A percentile compares a stretch with the other conserved stretches of the same genome.
Evolutionary conservation across 495 filamentous ascomycete genomes (phyloP).

Genomic region (Pseudotulostoma volvatum): DNA sequence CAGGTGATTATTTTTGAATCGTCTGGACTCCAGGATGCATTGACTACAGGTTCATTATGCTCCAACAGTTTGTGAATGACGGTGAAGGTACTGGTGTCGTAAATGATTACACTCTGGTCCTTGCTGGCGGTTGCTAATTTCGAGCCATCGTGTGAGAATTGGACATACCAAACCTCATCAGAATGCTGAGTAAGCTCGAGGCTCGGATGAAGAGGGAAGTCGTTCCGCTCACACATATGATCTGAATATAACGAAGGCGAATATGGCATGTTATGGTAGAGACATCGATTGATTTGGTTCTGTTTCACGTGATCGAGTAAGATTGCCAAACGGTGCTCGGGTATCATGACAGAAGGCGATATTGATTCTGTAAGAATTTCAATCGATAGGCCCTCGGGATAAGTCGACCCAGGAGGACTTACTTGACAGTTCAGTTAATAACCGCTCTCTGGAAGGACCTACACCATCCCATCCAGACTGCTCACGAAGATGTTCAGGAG

Average conservation of each 20-base stretch:
- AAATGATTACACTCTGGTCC: constrained; percentile 62
- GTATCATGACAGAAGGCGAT: constrained; percentile 96
- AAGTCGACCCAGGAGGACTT: constrained; percentile 24
- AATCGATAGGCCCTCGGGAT: no score
- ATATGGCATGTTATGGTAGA: constrained; percentile 72
- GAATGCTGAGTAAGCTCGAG: constrained; percentile 55
- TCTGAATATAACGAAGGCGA: constrained; percentile 79
- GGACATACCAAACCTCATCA: constrained; percentile 80
- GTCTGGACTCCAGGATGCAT: constrained; percentile 84
- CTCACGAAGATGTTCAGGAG: constrained; percentile 59
- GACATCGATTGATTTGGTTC: constrained; percentile 63
- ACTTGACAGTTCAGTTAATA: constrained; percentile 79
- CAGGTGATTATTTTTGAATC: constrained; percentile 72
- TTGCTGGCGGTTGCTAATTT: constrained; percentile 68
- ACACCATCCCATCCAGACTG: constrained; percentile 78
- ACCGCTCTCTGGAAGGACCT: constrained; percentile 52
- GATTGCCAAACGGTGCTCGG: constrained; percentile 74
- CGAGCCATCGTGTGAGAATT: constrained; percentile 79
- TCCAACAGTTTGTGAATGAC: constrained; percentile 46
- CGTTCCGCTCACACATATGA: constrained; percentile 62
- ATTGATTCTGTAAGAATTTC: constrained; percentile 48
- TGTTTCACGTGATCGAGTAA: constrained; percentile 72
- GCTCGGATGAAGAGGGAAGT: constrained; percentile 56
- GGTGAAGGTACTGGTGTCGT: constrained; percentile 62
- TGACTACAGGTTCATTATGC: constrained; percentile 50